Evolutionary conservation across 2,329 filamentous ascomycete species (phyloP).

Genomic region (Cercospora zeae-maydis): DNA sequence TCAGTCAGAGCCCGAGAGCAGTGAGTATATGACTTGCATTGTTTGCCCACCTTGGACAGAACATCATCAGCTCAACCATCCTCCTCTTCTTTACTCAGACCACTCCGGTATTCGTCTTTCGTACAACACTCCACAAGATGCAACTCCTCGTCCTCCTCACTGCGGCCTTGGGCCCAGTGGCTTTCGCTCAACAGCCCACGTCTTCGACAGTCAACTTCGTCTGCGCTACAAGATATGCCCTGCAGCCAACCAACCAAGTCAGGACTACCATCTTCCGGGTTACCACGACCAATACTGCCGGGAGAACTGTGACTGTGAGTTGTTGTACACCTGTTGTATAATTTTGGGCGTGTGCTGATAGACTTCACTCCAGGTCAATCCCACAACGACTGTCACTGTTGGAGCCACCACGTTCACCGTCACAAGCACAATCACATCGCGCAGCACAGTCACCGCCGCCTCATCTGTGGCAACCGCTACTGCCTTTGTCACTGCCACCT

Average conservation of each 20-base stretch:
- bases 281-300: constrained; percentile 4
- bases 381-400: not conserved
- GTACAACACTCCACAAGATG: not conserved
- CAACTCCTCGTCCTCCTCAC: constrained; percentile 7
- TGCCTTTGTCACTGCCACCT: constrained; percentile 1
- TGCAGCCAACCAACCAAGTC: not conserved
- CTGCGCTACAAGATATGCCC: constrained; percentile 5
- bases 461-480: not conserved
- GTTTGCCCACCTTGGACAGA: not conserved
- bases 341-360: not conserved
- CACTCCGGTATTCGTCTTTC: not conserved
- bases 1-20: not conserved
- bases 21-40: constrained; percentile 2
- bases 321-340: not conserved
- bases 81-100: not conserved
- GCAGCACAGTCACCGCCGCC: constrained; percentile 3
- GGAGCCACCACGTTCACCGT: not conserved
- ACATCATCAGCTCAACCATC: constrained; percentile 10
- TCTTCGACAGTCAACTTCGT: constrained; percentile 5
- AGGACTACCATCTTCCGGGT: constrained; percentile 4
- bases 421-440: constrained; percentile 9
- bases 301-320: constrained; percentile 2
- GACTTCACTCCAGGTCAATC: not conserved
- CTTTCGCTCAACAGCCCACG: constrained; percentile 1
- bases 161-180: constrained; percentile 2